Evolutionary conservation across 2,329 filamentous ascomycete species (phyloP).

Genomic region (Hypoxylon sp.): DNA sequence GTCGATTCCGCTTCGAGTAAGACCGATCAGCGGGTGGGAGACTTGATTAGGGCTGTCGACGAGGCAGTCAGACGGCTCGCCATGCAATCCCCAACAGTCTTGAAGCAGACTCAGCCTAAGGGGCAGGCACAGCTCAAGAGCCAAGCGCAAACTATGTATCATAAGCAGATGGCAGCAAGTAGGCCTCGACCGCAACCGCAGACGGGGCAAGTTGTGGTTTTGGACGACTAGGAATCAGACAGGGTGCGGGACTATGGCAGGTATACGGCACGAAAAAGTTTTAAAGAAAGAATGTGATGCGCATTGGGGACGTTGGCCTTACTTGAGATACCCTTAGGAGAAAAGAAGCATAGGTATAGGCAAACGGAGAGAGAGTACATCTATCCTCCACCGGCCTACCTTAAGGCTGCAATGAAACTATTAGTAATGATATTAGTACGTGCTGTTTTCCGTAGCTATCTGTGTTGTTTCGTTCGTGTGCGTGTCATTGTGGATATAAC

Average conservation of each 20-base stretch:
- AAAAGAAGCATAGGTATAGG: slow-evolving; percentile 26
- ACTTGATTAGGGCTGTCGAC: slow-evolving; percentile 62
- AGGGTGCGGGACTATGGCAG: slow-evolving; percentile 20
- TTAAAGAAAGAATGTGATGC: slow-evolving; percentile 37
- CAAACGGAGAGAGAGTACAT: slow-evolving; percentile 11
- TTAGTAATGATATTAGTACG: slow-evolving; percentile 29
- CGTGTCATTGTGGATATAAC: slow-evolving; percentile 5
- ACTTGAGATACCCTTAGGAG: slow-evolving; percentile 45
- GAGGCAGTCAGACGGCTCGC: slow-evolving; percentile 58
- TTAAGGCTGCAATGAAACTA: slow-evolving; percentile 30
- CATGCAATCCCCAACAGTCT: slow-evolving; percentile 46
- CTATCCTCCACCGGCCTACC: slow-evolving; percentile 9
- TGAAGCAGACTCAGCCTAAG: slow-evolving; percentile 45
- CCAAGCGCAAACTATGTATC: slow-evolving; percentile 36
- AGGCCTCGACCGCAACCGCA: slow-evolving; percentile 42
- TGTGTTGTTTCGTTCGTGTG: slow-evolving; percentile 9
- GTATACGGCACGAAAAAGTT: slow-evolving; percentile 32
- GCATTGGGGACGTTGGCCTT: slow-evolving; percentile 34
- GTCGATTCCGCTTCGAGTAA: slow-evolving; percentile 58
- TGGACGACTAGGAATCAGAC: slow-evolving; percentile 38
- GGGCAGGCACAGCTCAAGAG: slow-evolving; percentile 36
- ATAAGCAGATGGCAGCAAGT: slow-evolving; percentile 39
- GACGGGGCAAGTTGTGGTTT: slow-evolving; percentile 34
- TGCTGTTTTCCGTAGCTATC: background rate
- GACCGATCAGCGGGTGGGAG: slow-evolving; percentile 58